Percentiles rank a stretch among this genome's conserved stretches.
These are phyloP conservation scores for Rhizodiscina lignyota DNA, from an alignment of 495 filamentous ascomycete genomes.

Conservation along the genomic window DNA sequence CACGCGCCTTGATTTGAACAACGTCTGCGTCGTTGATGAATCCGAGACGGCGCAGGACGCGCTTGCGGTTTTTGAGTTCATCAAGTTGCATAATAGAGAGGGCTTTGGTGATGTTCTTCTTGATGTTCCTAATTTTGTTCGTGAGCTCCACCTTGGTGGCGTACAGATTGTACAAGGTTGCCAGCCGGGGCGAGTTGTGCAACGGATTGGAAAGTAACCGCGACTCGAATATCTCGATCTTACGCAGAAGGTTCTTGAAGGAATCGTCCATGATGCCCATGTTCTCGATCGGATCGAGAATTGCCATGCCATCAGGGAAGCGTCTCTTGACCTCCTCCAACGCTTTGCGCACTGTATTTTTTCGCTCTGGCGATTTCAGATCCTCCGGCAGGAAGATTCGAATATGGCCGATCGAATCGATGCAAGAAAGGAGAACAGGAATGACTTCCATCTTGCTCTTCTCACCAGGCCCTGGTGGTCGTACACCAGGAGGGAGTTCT, in stretches of 20 bases:
- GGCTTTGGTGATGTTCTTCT: conserved; percentile 71
- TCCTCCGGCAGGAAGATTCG: conserved; percentile 68
- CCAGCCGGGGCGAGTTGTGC: conserved; percentile 70
- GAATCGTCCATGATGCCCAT: conserved; percentile 84
- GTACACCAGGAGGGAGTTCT: conserved; percentile 46
- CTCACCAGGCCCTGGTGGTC: conserved; percentile 47
- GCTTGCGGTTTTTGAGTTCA: conserved; percentile 87
- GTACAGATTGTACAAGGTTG: conserved; percentile 71
- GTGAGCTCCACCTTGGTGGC: conserved; percentile 57
- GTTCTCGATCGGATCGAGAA: conserved; percentile 83
- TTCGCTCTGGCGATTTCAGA: conserved; percentile 39
- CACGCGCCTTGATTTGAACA: conserved; percentile 85
- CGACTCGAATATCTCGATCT: conserved; percentile 95
- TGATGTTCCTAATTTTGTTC: conserved; percentile 65
- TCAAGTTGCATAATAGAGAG: conserved; percentile 81
- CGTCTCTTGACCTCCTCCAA: conserved; percentile 62
- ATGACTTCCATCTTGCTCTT: conserved; percentile 65
- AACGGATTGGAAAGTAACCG: conserved; percentile 74
- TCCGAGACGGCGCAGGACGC: conserved; percentile 85
- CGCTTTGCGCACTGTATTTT: conserved; percentile 46
- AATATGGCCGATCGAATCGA: conserved; percentile 61
- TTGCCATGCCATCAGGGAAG: conserved; percentile 82
- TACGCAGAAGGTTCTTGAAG: conserved; percentile 81
- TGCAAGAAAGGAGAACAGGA: conserved; percentile 67
- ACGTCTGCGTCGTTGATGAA: conserved; percentile 93